Percentiles rank a stretch among this genome's conserved stretches.
Conservation (phyloP, 1,284 basidiomycete genomes). For the Mycena citricolor region DNA sequence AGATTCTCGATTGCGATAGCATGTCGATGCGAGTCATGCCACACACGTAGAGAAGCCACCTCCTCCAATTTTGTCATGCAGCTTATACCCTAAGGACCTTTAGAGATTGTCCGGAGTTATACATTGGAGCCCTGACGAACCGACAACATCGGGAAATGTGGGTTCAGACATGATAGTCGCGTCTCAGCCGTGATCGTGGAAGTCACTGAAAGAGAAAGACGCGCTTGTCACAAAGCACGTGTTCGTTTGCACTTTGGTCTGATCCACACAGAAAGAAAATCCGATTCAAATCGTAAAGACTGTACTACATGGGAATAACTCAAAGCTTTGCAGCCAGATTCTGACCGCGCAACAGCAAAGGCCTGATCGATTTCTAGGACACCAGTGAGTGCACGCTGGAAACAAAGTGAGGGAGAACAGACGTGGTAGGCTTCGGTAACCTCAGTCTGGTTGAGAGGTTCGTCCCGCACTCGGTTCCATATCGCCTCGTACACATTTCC, state of each 20-base stretch:
- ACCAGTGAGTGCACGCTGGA: neutral
- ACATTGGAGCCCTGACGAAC: too few species aligned
- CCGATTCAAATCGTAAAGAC: too few species aligned
- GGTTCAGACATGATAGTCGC: too few species aligned
- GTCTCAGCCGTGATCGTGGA: too few species aligned
- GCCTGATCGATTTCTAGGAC: slow-evolving; percentile 10
- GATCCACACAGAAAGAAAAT: too few species aligned
- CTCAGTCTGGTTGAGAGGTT: slow-evolving; percentile 61
- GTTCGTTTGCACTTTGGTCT: too few species aligned
- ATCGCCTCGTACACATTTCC: slow-evolving; percentile 71
- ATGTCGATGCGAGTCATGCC: too few species aligned
- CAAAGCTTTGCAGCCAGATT: slow-evolving; percentile 12
- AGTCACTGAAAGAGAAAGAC: too few species aligned
- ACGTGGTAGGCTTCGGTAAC: slow-evolving; percentile 50
- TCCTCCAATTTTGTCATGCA: slow-evolving; percentile 77
- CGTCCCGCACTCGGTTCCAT: slow-evolving; percentile 61
- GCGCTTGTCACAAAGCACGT: too few species aligned
- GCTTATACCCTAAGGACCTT: slow-evolving; percentile 75
- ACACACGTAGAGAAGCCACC: slow-evolving; percentile 82
- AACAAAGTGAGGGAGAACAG: neutral
- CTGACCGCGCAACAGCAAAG: slow-evolving; percentile 10
- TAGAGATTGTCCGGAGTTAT: too few species aligned
- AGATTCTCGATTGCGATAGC: neutral
- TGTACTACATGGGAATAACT: too few species aligned
- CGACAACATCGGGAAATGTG: too few species aligned